A percentile compares a stretch with the other conserved stretches of the same genome.
These are phyloP conservation scores for Rhizopogon sp. DNA, from an alignment of 768 basidiomycete genomes.

Conservation along the genomic window DNA sequence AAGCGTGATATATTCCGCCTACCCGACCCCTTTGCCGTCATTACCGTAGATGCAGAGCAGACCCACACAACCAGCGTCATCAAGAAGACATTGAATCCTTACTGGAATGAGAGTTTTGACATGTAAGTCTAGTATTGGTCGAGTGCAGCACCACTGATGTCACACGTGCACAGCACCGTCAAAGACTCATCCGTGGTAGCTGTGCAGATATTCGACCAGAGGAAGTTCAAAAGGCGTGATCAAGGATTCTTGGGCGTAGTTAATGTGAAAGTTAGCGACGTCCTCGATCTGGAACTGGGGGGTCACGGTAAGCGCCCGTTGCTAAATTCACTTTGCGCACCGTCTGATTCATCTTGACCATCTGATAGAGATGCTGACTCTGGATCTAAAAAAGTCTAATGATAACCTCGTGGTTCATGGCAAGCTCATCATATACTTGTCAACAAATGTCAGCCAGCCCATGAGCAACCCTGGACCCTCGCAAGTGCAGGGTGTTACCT, in stretches of 20 bases:
- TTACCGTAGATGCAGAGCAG: conserved; percentile 97
- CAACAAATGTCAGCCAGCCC: conserved; percentile 83
- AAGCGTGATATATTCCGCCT: conserved; percentile 96
- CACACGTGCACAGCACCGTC: conserved; percentile 58
- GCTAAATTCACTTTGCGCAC: not conserved
- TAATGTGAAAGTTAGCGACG: conserved; percentile 88
- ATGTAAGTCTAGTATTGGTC: conserved; percentile 51
- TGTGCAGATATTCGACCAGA: conserved; percentile 98
- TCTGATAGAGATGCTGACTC: conserved; percentile 83
- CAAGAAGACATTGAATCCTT: conserved; percentile 91
- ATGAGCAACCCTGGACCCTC: conserved; percentile 83
- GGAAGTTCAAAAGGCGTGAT: conserved; percentile 97
- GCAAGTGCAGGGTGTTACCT: conserved; percentile 53
- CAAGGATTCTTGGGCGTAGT: conserved; percentile 98
- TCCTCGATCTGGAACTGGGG: conserved; percentile 86
- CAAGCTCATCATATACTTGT: conserved; percentile 94
- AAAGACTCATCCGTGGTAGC: conserved; percentile 98
- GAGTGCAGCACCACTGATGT: not conserved
- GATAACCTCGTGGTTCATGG: conserved; percentile 98
- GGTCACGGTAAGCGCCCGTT: conserved; percentile 73
- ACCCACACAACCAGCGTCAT: conserved; percentile 96
- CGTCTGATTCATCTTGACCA: not conserved
- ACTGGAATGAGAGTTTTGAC: conserved; percentile 98
- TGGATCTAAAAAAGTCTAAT: conserved; percentile 98
- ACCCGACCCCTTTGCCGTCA: conserved; percentile 97